Percentiles rank a stretch among this genome's conserved stretches.
These are phyloP conservation scores for Brachypodium distachyon DNA, from an alignment of 202 grass and related monocot species.

Conservation along the genomic window DNA sequence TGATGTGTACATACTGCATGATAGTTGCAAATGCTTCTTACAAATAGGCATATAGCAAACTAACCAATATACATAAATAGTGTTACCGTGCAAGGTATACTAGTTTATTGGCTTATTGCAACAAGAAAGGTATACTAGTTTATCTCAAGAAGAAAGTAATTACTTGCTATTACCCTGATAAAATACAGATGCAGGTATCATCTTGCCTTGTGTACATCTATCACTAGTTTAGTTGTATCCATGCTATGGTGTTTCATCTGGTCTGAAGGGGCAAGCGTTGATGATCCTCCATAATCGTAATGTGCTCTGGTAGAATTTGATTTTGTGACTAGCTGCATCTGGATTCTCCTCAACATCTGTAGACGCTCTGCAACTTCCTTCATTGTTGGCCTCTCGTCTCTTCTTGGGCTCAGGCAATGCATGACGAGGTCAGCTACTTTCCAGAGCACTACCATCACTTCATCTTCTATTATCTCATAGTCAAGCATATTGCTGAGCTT, in stretches of 20 bases:
- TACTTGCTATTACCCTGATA: not conserved
- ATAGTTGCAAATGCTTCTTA: not conserved
- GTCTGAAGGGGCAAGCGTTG: not conserved
- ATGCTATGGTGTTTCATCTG: not conserved
- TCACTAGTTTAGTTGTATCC: conserved; percentile 15
- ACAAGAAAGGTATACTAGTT: not conserved
- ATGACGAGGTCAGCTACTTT: conserved; percentile 19
- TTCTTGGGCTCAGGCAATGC: conserved; percentile 14
- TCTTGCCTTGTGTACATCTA: conserved; percentile 5
- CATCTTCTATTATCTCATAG: not conserved
- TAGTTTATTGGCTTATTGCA: too few relatives aligned
- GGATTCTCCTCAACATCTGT: conserved; percentile 2
- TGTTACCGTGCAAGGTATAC: not conserved
- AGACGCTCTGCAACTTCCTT: conserved; percentile 31
- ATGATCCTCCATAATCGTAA: not conserved
- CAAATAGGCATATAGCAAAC: not conserved
- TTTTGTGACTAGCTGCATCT: not conserved
- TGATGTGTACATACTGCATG: not conserved
- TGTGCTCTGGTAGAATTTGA: not conserved
- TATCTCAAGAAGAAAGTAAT: not conserved
- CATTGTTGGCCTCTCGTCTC: conserved; percentile 43
- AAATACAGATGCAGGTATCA: not conserved
- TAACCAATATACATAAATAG: not conserved
- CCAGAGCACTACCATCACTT: not conserved
- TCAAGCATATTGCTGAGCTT: not conserved